Percentiles rank a stretch among this genome's conserved stretches.
phyloP scores from a whole-genome alignment of 768 basidiomycete genomes.

The Suillus weaverae region DNA sequence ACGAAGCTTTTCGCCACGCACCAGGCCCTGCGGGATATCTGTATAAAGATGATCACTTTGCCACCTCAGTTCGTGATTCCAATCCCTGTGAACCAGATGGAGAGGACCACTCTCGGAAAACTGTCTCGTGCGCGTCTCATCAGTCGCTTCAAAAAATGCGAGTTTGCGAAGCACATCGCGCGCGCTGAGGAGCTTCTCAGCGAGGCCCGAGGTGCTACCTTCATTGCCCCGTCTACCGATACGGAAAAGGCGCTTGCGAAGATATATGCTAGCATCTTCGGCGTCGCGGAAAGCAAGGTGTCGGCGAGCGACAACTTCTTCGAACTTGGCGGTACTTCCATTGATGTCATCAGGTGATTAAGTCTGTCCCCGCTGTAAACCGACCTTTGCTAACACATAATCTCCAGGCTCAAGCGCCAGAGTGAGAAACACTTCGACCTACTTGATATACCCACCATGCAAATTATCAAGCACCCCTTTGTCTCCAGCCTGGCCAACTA shows the following conservation, averaged over 20 bases:
- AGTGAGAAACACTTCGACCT: constrained; percentile 28
- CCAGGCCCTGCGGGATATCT: constrained; percentile 30
- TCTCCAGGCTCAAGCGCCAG: constrained; percentile 24
- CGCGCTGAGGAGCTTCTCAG: constrained; percentile 27
- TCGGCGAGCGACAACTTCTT: constrained; percentile 37
- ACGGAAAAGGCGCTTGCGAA: constrained; percentile 31
- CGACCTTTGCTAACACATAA: background rate
- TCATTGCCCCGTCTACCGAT: constrained; percentile 20
- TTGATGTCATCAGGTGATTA: constrained; percentile 32
- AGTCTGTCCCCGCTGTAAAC: background rate
- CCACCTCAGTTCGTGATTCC: constrained; percentile 41
- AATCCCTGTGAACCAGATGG: constrained; percentile 37
- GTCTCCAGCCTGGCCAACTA: constrained; percentile 32
- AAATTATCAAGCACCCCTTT: constrained; percentile 36
- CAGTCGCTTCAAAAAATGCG: constrained; percentile 36
- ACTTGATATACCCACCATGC: constrained; percentile 37
- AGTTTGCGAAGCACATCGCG: constrained; percentile 28
- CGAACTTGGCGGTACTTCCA: constrained; percentile 43
- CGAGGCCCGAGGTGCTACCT: constrained; percentile 21
- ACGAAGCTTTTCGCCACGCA: constrained; percentile 25
- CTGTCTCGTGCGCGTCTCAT: constrained; percentile 40
- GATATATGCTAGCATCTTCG: constrained; percentile 34
- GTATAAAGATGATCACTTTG: constrained; percentile 31
- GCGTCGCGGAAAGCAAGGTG: constrained; percentile 21
- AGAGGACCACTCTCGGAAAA: constrained; percentile 45